These are phyloP conservation scores for Scolecobasidium constrictum DNA, from an alignment of 2,329 filamentous ascomycete species.

Conservation along the genomic window DNA sequence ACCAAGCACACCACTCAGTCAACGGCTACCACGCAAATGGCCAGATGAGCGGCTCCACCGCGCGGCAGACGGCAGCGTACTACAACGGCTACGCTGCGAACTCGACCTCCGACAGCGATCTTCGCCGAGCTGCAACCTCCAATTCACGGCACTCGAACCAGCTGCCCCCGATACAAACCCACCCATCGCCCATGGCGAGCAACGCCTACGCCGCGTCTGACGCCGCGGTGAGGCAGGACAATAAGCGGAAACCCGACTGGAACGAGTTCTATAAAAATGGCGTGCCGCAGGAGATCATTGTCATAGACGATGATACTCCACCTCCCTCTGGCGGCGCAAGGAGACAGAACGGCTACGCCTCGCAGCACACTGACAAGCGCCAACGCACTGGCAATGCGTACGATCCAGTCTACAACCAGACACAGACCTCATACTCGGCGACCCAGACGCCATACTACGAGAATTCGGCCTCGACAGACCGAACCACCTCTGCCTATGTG, in stretches of 20 bases:
- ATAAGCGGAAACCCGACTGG: conserved; percentile 28
- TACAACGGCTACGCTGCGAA: conserved; percentile 26
- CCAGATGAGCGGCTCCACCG: conserved; percentile 17
- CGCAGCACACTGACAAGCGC: conserved; percentile 53
- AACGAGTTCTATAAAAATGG: conserved; percentile 32
- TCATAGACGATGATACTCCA: conserved; percentile 39
- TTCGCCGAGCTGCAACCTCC: conserved; percentile 20
- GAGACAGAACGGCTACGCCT: conserved; percentile 11
- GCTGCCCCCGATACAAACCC: conserved; percentile 7
- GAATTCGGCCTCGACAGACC: conserved; percentile 65
- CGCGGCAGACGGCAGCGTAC: conserved; percentile 24
- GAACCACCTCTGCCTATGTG: conserved; percentile 68
- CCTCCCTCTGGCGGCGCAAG: conserved; percentile 13
- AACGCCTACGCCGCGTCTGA: neutral
- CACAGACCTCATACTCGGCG: conserved; percentile 55
- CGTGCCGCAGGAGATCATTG: conserved; percentile 39
- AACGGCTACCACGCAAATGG: conserved; percentile 19
- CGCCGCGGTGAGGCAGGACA: conserved; percentile 6
- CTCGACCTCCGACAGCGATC: conserved; percentile 17
- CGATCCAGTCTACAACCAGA: conserved; percentile 63
- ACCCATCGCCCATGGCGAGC: neutral
- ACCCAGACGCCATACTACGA: conserved; percentile 61
- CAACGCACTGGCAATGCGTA: conserved; percentile 58
- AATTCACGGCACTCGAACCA: conserved; percentile 13
- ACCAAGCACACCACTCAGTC: conserved; percentile 24